These are phyloP conservation scores for Trypanosoma melophagium DNA, from an alignment of 208 protist genomes.

Conservation along the genomic window DNA sequence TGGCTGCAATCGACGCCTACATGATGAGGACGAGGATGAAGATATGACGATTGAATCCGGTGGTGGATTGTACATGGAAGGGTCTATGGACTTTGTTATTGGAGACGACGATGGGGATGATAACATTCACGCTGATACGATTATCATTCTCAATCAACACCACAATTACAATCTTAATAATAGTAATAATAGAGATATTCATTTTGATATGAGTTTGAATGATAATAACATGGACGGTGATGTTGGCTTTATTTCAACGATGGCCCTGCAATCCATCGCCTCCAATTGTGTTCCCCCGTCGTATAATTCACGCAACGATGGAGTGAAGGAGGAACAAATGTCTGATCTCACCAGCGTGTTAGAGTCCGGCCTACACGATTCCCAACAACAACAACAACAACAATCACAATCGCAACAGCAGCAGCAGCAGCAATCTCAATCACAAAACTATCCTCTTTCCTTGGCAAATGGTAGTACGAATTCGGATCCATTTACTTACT, in stretches of 20 bases:
- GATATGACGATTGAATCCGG: background rate
- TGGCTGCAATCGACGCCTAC: too few relatives aligned
- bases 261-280: background rate
- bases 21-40: background rate
- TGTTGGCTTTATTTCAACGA: too few relatives aligned
- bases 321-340: too few relatives aligned
- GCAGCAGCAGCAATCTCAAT: background rate
- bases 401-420: background rate
- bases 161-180: too few relatives aligned
- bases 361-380: too few relatives aligned
- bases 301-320: background rate
- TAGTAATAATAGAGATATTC: too few relatives aligned
- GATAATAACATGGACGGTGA: too few relatives aligned
- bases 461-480: constrained; percentile 7
- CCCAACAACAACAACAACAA: background rate
- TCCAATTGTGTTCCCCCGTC: background rate
- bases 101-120: constrained; percentile 3
- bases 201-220: too few relatives aligned
- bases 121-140: background rate
- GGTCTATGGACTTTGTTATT: constrained; percentile 15
- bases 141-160: background rate
- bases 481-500: constrained; percentile 13
- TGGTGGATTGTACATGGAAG: constrained; percentile 12
- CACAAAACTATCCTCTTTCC: background rate
- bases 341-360: too few relatives aligned